phyloP scores from a whole-genome alignment of 2,329 filamentous ascomycete species.

The Paracoccidioides brasiliensis region DNA sequence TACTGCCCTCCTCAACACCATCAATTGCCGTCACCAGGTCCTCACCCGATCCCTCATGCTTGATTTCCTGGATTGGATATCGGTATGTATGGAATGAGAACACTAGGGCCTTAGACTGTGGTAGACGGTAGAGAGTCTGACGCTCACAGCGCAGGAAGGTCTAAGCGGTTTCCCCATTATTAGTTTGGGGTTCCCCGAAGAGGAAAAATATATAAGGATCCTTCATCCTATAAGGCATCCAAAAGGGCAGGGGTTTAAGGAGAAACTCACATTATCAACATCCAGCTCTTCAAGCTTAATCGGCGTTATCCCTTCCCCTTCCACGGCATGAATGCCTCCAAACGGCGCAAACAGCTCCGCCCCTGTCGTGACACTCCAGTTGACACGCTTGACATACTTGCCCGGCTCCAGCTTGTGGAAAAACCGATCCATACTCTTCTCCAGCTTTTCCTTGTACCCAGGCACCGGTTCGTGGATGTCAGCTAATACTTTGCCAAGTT shows the following conservation, averaged over 20 bases:
- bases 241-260: slow-evolving; percentile 2
- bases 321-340: slow-evolving; percentile 21
- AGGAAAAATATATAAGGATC: background rate
- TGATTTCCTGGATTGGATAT: slow-evolving; percentile 43
- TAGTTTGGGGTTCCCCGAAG: slow-evolving; percentile 3
- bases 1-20: slow-evolving; percentile 43
- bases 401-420: slow-evolving; percentile 43
- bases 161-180: slow-evolving; percentile 13
- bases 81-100: slow-evolving; percentile 53
- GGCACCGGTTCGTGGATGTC: slow-evolving; percentile 49
- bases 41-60: slow-evolving; percentile 42
- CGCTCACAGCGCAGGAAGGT: slow-evolving; percentile 44
- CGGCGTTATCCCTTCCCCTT: slow-evolving; percentile 15
- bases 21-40: slow-evolving; percentile 46
- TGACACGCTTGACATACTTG: slow-evolving; percentile 42
- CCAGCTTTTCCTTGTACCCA: slow-evolving; percentile 43
- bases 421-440: slow-evolving; percentile 49
- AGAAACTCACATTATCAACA: slow-evolving; percentile 29
- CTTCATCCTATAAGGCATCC: background rate
- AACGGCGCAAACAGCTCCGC: slow-evolving; percentile 29
- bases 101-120: slow-evolving; percentile 40
- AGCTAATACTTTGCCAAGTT: slow-evolving; percentile 40
- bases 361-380: slow-evolving; percentile 35
- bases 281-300: slow-evolving; percentile 29
- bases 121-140: slow-evolving; percentile 49